phyloP scores from a whole-genome alignment of 768 basidiomycete genomes.

The Trichaptum fuscoviolaceum region DNA sequence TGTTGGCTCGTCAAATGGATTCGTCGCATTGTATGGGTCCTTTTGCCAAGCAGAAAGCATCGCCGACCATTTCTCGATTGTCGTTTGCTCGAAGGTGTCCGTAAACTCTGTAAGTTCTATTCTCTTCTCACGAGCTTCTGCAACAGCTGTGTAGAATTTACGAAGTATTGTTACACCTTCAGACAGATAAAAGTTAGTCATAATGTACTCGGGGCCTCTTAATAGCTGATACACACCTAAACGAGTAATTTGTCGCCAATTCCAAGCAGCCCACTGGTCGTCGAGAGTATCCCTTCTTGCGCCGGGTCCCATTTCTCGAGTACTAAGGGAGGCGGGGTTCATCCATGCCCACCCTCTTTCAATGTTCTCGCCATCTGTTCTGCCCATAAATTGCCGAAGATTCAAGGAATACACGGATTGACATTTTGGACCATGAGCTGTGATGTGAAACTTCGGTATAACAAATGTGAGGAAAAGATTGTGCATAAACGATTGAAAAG shows the following conservation, averaged over 20 bases:
- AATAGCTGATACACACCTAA: conserved; percentile 15
- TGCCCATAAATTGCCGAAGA: neutral
- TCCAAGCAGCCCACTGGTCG: conserved; percentile 3
- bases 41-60: neutral
- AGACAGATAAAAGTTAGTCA: neutral
- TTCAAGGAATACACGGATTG: conserved; percentile 17
- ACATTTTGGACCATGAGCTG: conserved; percentile 15
- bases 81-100: neutral
- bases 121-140: neutral
- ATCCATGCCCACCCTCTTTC: conserved; percentile 2
- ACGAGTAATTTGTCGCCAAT: neutral
- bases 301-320: neutral
- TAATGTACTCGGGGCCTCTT: too few species aligned
- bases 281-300: conserved; percentile 2
- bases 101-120: neutral
- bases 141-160: neutral
- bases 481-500: neutral
- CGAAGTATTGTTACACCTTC: neutral
- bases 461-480: conserved; percentile 1
- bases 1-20: neutral
- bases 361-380: conserved; percentile 2
- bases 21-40: neutral
- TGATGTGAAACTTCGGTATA: conserved; percentile 24
- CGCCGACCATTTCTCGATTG: neutral
- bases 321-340: neutral